phyloP scores from a whole-genome alignment of 306 rosid species.

The Cucumis cinereus region DNA sequence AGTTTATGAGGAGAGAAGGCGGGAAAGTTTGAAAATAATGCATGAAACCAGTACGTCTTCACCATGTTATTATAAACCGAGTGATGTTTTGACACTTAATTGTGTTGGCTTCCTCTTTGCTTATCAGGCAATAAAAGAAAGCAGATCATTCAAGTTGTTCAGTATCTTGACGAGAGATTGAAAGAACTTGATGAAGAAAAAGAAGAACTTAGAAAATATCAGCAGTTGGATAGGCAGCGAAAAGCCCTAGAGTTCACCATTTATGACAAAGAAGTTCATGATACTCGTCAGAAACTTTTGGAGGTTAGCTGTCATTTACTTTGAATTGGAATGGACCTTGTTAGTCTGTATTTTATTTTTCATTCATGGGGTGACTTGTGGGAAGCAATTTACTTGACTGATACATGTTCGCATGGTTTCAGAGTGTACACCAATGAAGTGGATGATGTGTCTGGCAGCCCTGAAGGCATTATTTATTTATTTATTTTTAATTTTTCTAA shows the following conservation, averaged over 20 bases:
- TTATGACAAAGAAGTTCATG: conserved; percentile 77
- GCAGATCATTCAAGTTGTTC: conserved; percentile 97
- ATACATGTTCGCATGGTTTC: neutral
- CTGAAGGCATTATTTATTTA: neutral
- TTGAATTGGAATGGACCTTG: neutral
- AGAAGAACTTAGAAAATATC: conserved; percentile 89
- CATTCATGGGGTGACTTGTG: neutral
- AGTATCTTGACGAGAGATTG: conserved; percentile 91
- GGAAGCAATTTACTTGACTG: neutral
- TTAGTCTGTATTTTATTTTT: neutral
- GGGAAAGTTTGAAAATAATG: conserved; percentile 95
- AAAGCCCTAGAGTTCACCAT: conserved; percentile 84
- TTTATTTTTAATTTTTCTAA: neutral
- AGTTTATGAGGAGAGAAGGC: conserved; percentile 96
- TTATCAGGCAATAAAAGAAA: conserved; percentile 72
- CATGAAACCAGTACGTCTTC: conserved; percentile 72
- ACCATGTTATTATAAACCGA: neutral
- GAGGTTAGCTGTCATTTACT: conserved; percentile 45
- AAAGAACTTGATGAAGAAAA: conserved; percentile 93
- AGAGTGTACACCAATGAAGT: neutral
- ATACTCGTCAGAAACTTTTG: conserved; percentile 76
- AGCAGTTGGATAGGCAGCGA: conserved; percentile 86
- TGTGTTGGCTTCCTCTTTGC: neutral
- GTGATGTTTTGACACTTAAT: neutral
- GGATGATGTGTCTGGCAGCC: neutral